Percentiles rank a stretch among this genome's conserved stretches.
Evolutionary conservation across 345 rosid species (phyloP).

Genomic region (Syzygium grande): DNA sequence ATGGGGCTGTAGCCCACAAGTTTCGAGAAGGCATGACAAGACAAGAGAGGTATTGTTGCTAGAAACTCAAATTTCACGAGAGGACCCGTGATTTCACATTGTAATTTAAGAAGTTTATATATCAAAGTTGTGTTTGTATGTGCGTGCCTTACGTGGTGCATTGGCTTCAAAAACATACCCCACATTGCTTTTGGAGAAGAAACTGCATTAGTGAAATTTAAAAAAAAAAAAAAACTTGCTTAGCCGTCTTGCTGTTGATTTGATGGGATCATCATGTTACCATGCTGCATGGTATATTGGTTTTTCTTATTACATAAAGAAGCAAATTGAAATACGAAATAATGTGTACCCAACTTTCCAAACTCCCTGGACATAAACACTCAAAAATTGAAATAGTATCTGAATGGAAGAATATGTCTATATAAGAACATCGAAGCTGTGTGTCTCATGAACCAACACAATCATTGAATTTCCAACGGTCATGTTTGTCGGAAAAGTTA

Average conservation of each 20-base stretch:
- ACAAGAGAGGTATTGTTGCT: neutral
- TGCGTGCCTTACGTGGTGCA: too few species aligned
- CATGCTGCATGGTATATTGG: neutral
- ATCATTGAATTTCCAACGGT: neutral
- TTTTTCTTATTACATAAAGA: too few species aligned
- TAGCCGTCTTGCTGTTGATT: neutral
- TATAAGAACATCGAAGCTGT: neutral
- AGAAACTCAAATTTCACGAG: neutral
- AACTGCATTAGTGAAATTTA: neutral
- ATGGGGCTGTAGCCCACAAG: neutral
- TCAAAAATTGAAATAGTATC: too few species aligned
- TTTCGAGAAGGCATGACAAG: neutral
- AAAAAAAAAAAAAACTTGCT: neutral
- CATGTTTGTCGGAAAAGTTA: neutral
- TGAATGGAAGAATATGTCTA: neutral
- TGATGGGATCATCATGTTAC: neutral
- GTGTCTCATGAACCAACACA: neutral
- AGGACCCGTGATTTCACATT: neutral
- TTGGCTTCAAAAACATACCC: neutral
- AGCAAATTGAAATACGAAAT: too few species aligned
- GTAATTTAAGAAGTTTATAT: too few species aligned
- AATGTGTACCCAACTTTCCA: too few species aligned
- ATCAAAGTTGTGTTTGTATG: too few species aligned
- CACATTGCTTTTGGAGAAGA: neutral
- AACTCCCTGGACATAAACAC: neutral